Conservation (phyloP, 257 asterid species). For the Fraxinus quadrangulata region DNA sequence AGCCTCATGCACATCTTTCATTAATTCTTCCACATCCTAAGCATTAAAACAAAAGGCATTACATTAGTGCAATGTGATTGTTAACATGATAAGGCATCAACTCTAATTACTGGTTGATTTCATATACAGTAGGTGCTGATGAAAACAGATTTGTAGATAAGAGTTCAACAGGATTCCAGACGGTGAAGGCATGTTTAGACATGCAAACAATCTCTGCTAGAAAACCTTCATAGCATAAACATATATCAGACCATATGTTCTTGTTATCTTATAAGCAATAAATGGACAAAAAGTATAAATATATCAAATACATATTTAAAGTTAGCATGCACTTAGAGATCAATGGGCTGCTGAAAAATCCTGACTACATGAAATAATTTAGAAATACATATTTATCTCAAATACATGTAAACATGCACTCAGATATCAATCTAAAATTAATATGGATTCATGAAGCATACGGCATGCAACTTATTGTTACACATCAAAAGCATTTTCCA, state of each 20-base stretch:
- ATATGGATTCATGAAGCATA: too few relatives aligned
- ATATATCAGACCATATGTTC: background rate
- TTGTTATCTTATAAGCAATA: background rate
- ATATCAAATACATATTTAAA: too few relatives aligned
- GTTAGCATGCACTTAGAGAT: too few relatives aligned
- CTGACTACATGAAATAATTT: too few relatives aligned
- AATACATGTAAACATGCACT: background rate
- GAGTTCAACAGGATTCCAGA: background rate
- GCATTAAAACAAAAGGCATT: conserved; percentile 5
- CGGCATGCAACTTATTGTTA: too few relatives aligned
- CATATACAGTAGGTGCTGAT: background rate
- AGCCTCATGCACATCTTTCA: conserved; percentile 97
- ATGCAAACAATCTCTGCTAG: background rate
- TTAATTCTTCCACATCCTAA: conserved; percentile 85
- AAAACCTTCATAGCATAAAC: background rate
- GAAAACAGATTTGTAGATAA: background rate
- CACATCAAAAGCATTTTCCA: background rate
- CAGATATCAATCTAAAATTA: background rate
- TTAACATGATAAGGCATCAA: background rate
- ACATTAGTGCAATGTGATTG: background rate
- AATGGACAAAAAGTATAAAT: too few relatives aligned
- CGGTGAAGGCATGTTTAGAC: background rate
- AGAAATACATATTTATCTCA: too few relatives aligned
- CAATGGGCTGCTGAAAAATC: too few relatives aligned
- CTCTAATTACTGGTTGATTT: background rate